Evolutionary conservation across 202 grass and related monocot species (phyloP).

Genomic region (Hordeum pubiflorum): DNA sequence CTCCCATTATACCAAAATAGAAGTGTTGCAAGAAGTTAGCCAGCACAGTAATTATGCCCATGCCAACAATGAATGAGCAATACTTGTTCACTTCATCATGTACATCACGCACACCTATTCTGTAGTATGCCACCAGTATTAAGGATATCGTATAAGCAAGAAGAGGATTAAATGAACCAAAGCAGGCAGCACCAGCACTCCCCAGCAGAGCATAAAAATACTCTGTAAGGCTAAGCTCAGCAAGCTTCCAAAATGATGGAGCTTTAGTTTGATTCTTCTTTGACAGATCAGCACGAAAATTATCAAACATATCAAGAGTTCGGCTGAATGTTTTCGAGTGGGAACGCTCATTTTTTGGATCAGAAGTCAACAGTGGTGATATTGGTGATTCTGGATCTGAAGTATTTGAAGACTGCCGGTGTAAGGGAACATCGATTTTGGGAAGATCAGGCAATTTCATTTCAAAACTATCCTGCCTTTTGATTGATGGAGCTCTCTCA

Average conservation of each 20-base stretch:
- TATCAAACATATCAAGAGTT: conserved; percentile 64
- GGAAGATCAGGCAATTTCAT: conserved; percentile 85
- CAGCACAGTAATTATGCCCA: conserved; percentile 88
- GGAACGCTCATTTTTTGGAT: conserved; percentile 90
- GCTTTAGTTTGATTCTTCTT: conserved; percentile 35
- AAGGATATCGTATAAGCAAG: conserved; percentile 95
- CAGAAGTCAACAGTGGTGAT: conserved; percentile 84
- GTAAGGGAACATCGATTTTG: conserved; percentile 76
- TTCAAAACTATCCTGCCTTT: conserved; percentile 90
- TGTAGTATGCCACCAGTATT: conserved; percentile 81
- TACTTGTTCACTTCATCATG: conserved; percentile 75
- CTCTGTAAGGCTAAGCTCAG: conserved; percentile 80
- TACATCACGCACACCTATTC: conserved; percentile 62
- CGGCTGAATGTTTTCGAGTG: conserved; percentile 94
- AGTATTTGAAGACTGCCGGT: conserved; percentile 58
- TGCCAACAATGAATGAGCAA: conserved; percentile 74
- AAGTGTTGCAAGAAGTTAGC: conserved; percentile 98
- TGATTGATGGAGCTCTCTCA: conserved; percentile 63
- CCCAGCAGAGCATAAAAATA: conserved; percentile 91
- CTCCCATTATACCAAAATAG: conserved; percentile 99
- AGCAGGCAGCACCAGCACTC: conserved; percentile 80
- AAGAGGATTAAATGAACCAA: conserved; percentile 95
- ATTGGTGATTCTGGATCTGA: conserved; percentile 94
- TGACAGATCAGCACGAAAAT: conserved; percentile 40
- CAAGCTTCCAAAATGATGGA: conserved; percentile 87